A percentile compares a stretch with the other conserved stretches of the same genome.
phyloP scores from a whole-genome alignment of 2,329 filamentous ascomycete genomes.

The Pochonia chlamydosporia region DNA sequence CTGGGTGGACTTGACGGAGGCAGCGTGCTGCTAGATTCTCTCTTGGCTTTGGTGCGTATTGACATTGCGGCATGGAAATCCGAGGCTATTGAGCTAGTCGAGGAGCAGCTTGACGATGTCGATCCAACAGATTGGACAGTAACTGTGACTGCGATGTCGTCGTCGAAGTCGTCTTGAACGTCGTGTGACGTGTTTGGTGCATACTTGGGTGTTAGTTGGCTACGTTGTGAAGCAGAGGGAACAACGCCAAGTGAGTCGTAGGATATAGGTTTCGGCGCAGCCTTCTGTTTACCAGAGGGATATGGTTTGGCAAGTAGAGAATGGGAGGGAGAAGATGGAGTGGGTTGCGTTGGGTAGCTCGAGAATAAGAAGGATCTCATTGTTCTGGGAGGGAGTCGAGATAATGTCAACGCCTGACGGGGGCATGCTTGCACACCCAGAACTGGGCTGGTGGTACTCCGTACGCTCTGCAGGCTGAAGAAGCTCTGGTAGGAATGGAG shows the following conservation, averaged over 20 bases:
- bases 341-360: slow-evolving; percentile 6
- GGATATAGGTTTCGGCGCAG: not conserved
- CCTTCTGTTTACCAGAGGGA: not conserved
- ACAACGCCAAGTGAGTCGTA: not conserved
- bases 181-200: slow-evolving; percentile 1
- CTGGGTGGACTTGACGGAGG: slow-evolving; percentile 21
- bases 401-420: slow-evolving; percentile 2
- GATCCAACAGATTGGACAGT: slow-evolving; percentile 2
- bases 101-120: slow-evolving; percentile 2
- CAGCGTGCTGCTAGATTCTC: slow-evolving; percentile 17
- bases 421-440: slow-evolving; percentile 3
- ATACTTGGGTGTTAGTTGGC: slow-evolving; percentile 3
- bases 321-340: slow-evolving; percentile 2
- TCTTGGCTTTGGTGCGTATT: slow-evolving; percentile 25
- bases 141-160: slow-evolving; percentile 2
- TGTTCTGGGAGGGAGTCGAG: not conserved
- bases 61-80: slow-evolving; percentile 25
- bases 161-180: not conserved
- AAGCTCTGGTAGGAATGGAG: not conserved
- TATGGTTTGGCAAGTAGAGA: not conserved
- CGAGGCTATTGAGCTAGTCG: slow-evolving; percentile 9
- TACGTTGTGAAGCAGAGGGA: not conserved
- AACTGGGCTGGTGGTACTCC: not conserved
- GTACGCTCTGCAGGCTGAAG: too few species aligned
- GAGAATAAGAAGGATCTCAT: slow-evolving; percentile 12